These are phyloP conservation scores for Fistulinella prunicolor DNA, from an alignment of 768 basidiomycete genomes.

Conservation along the genomic window DNA sequence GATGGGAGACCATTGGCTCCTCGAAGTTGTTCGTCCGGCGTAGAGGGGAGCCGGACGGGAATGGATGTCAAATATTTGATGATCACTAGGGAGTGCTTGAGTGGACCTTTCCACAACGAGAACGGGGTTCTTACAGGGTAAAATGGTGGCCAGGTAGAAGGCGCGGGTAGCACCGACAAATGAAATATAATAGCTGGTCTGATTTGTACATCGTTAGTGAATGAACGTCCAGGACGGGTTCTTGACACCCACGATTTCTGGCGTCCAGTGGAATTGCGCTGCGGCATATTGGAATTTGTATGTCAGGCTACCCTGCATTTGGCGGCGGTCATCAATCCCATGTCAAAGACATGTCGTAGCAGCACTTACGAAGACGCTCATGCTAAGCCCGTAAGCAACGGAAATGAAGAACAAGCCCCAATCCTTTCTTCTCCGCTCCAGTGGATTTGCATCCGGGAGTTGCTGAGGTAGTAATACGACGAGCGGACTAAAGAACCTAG, in stretches of 20 bases:
- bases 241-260: constrained; percentile 51
- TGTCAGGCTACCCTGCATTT: constrained; percentile 48
- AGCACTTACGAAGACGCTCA: constrained; percentile 45
- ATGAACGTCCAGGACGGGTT: neutral
- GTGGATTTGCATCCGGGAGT: constrained; percentile 32
- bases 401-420: constrained; percentile 66
- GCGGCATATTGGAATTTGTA: constrained; percentile 68
- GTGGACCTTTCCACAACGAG: neutral
- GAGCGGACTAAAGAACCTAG: constrained; percentile 72
- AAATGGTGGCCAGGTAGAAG: constrained; percentile 48
- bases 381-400: constrained; percentile 45
- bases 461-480: constrained; percentile 54
- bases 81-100: constrained; percentile 37
- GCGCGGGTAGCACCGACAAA: constrained; percentile 53
- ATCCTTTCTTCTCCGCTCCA: constrained; percentile 45
- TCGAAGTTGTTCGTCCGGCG: constrained; percentile 18
- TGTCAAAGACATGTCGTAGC: neutral
- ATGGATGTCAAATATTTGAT: constrained; percentile 54
- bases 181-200: constrained; percentile 78
- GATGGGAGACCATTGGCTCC: neutral
- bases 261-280: constrained; percentile 59
- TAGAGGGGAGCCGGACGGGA: constrained; percentile 15
- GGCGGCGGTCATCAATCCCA: neutral
- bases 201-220: neutral
- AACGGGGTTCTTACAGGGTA: constrained; percentile 53